Conservation (phyloP, 345 rosid species). For the Eucalyptus caleyi region DNA sequence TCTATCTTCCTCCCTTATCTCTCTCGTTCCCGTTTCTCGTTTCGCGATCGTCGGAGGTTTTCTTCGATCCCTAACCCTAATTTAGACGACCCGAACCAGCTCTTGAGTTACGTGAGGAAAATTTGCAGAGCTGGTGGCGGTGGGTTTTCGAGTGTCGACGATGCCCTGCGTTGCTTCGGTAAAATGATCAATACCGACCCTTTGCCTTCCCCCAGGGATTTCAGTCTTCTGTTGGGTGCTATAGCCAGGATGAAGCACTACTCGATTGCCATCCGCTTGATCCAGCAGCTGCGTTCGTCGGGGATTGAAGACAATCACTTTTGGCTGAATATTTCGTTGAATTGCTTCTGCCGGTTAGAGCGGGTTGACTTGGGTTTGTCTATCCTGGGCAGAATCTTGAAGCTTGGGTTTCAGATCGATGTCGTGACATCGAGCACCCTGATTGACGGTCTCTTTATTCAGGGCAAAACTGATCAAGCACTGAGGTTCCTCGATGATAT, state of each 20-base stretch:
- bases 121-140: background rate
- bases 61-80: background rate
- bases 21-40: background rate
- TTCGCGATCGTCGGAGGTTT: background rate
- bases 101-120: background rate
- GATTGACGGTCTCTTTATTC: background rate
- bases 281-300: background rate
- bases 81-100: background rate
- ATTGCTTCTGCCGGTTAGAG: background rate
- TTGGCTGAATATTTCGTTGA: background rate
- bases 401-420: too few species aligned
- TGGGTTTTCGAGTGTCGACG: background rate
- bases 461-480: background rate
- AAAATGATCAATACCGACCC: background rate
- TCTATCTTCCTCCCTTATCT: background rate
- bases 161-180: background rate
- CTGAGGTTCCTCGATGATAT: background rate
- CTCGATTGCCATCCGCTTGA: background rate
- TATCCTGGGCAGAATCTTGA: too few species aligned
- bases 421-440: too few species aligned
- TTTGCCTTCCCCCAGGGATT: background rate
- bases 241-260: background rate
- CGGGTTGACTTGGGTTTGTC: too few species aligned
- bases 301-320: background rate
- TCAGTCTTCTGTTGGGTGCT: background rate